Conservation (phyloP, 352 stramenopile genomes). For the Globisporangium cylindrosporum region DNA sequence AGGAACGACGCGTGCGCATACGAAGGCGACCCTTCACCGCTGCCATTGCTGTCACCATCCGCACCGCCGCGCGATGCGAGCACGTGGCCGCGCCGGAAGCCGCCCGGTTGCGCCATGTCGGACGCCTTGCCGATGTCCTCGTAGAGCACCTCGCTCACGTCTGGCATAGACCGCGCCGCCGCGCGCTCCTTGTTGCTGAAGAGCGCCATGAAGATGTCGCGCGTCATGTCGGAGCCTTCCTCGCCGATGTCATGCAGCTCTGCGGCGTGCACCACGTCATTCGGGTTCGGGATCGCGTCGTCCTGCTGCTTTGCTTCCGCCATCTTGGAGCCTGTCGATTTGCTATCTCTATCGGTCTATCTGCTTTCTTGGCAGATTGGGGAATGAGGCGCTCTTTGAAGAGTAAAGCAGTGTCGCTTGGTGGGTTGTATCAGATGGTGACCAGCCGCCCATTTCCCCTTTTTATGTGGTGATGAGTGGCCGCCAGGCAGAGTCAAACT, state of each 20-base stretch:
- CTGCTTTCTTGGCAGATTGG: neutral
- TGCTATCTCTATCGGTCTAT: neutral
- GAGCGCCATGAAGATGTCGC: conserved; percentile 66
- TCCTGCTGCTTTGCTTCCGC: neutral
- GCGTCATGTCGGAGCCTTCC: conserved; percentile 65
- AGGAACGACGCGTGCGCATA: conserved; percentile 56
- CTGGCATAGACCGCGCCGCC: conserved; percentile 43
- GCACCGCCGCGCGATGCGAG: conserved; percentile 31
- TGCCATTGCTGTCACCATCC: conserved; percentile 22
- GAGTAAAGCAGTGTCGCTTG: neutral
- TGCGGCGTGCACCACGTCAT: conserved; percentile 16
- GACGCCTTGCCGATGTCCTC: conserved; percentile 58
- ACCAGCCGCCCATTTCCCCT: no score
- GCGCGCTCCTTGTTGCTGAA: conserved; percentile 47
- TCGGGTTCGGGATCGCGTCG: neutral
- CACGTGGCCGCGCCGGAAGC: conserved; percentile 55
- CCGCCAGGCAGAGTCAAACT: no score
- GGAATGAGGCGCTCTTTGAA: neutral
- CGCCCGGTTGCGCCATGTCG: conserved; percentile 48
- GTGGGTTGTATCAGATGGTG: neutral
- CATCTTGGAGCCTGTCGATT: neutral
- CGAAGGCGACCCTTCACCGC: conserved; percentile 24
- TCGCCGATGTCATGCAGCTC: conserved; percentile 52
- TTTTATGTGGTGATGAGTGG: no score
- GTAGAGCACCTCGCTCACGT: conserved; percentile 54